Percentiles rank a stretch among this genome's conserved stretches.
Evolutionary conservation across 1,139 yeast genomes (phyloP).

Genomic region (Magnusiomyces suaveolens): DNA sequence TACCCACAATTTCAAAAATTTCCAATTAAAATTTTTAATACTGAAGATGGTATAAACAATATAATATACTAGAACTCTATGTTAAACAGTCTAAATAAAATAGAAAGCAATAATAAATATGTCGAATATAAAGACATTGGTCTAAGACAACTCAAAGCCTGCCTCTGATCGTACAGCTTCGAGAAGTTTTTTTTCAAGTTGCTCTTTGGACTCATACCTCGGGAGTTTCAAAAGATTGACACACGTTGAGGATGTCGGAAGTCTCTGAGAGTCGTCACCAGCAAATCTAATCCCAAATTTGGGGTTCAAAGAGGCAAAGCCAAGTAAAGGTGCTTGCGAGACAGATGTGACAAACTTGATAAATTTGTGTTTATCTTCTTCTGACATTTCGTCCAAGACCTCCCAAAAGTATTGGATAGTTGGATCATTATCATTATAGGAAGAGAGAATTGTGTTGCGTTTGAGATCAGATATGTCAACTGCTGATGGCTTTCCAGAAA

Average conservation of each 20-base stretch:
- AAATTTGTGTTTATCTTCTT: slow-evolving; percentile 51
- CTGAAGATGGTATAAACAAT: neutral
- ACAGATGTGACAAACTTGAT: slow-evolving; percentile 86
- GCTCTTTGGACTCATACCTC: slow-evolving; percentile 54
- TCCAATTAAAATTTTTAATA: too few relatives aligned
- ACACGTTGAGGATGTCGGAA: slow-evolving; percentile 93
- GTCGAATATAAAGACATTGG: too few relatives aligned
- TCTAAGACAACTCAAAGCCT: slow-evolving; percentile 68
- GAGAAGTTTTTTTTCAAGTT: slow-evolving; percentile 52
- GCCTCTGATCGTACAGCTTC: slow-evolving; percentile 75
- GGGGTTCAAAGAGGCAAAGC: slow-evolving; percentile 68
- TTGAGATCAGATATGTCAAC: slow-evolving; percentile 64
- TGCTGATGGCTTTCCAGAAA: slow-evolving; percentile 70
- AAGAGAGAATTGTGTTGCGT: slow-evolving; percentile 56
- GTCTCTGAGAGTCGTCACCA: slow-evolving; percentile 43
- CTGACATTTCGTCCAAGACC: slow-evolving; percentile 56
- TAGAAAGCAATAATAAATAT: neutral
- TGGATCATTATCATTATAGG: slow-evolving; percentile 46
- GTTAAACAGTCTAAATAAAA: neutral
- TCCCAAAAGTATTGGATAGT: slow-evolving; percentile 61
- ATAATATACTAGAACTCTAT: neutral
- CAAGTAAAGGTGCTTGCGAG: slow-evolving; percentile 81
- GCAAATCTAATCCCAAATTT: slow-evolving; percentile 69
- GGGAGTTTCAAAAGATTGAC: slow-evolving; percentile 81
- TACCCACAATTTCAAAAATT: too few relatives aligned